Evolutionary conservation across 1,139 yeast genomes (phyloP).

Genomic region (Pichia sp.): DNA sequence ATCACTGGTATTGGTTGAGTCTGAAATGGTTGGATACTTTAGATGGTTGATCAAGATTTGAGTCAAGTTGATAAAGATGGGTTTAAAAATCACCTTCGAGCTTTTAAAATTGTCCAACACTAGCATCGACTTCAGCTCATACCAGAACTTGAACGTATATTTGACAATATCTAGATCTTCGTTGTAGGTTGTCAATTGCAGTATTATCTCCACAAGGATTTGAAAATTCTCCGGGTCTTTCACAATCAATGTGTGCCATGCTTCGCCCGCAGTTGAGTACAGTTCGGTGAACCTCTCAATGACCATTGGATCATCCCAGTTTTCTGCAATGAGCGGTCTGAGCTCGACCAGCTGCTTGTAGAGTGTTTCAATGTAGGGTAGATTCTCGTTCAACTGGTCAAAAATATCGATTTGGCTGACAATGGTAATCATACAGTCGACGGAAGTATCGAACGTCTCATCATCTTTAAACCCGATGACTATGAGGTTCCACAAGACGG

Average conservation of each 20-base stretch:
- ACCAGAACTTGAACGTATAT: slow-evolving; percentile 93
- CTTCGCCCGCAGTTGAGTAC: slow-evolving; percentile 89
- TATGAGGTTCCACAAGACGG: slow-evolving; percentile 61
- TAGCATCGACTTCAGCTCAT: slow-evolving; percentile 66
- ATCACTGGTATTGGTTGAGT: slow-evolving; percentile 27
- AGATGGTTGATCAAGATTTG: slow-evolving; percentile 67
- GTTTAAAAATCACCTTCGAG: slow-evolving; percentile 54
- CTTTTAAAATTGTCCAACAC: slow-evolving; percentile 59
- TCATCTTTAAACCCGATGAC: slow-evolving; percentile 63
- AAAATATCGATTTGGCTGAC: slow-evolving; percentile 63
- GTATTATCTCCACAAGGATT: slow-evolving; percentile 69
- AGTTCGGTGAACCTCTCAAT: slow-evolving; percentile 71
- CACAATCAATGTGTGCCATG: slow-evolving; percentile 89
- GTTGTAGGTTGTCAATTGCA: slow-evolving; percentile 58
- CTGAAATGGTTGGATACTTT: slow-evolving; percentile 59
- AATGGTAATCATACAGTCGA: slow-evolving; percentile 78
- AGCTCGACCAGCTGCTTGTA: slow-evolving; percentile 64
- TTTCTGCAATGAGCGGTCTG: slow-evolving; percentile 44
- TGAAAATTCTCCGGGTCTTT: slow-evolving; percentile 66
- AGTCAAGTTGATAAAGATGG: slow-evolving; percentile 60
- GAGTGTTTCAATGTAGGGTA: slow-evolving; percentile 60
- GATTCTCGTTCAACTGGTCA: slow-evolving; percentile 45
- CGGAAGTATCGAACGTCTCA: slow-evolving; percentile 76
- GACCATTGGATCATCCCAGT: slow-evolving; percentile 61
- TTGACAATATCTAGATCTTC: slow-evolving; percentile 85